phyloP scores from a whole-genome alignment of 805 yeast genomes.

The Lipomyces chichibuensis region DNA sequence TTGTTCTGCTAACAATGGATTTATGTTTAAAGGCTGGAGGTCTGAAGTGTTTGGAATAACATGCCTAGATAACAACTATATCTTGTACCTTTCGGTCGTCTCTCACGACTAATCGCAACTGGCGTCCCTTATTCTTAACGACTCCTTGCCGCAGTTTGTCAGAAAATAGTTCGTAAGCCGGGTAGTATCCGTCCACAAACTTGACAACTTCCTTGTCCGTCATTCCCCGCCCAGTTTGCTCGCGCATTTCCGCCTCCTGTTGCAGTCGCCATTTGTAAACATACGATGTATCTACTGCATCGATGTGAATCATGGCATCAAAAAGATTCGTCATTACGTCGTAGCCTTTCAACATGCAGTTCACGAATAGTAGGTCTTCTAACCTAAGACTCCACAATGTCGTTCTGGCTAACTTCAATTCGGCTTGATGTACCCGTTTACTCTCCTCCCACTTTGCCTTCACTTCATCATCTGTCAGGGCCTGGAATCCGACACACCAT shows the following conservation, averaged over 20 bases:
- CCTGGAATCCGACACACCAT: conserved; percentile 83
- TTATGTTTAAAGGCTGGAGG: not conserved
- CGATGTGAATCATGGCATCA: conserved; percentile 62
- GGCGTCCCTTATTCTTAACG: conserved; percentile 41
- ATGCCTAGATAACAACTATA: not conserved
- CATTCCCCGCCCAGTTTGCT: conserved; percentile 71
- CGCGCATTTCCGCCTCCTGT: conserved; percentile 63
- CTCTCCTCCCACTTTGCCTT: conserved; percentile 33
- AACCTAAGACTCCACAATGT: conserved; percentile 41
- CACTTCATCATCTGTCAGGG: conserved; percentile 46
- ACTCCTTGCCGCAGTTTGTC: conserved; percentile 43
- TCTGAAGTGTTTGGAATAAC: not conserved
- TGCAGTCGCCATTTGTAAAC: conserved; percentile 80
- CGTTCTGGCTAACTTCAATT: conserved; percentile 10
- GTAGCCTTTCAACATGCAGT: conserved; percentile 58
- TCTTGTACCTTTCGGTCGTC: conserved; percentile 9
- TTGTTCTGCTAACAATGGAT: not conserved
- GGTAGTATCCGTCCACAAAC: conserved; percentile 86
- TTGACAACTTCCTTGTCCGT: conserved; percentile 63
- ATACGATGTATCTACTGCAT: conserved; percentile 60
- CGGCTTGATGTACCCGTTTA: conserved; percentile 33
- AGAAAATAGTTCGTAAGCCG: conserved; percentile 75
- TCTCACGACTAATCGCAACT: conserved; percentile 21
- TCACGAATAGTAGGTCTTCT: conserved; percentile 49
- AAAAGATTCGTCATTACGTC: conserved; percentile 58